Evolutionary conservation across 768 basidiomycete genomes (phyloP), one percentile per base, ranked within the genome.

Genomic region (Amanita jacksonii): DNA sequence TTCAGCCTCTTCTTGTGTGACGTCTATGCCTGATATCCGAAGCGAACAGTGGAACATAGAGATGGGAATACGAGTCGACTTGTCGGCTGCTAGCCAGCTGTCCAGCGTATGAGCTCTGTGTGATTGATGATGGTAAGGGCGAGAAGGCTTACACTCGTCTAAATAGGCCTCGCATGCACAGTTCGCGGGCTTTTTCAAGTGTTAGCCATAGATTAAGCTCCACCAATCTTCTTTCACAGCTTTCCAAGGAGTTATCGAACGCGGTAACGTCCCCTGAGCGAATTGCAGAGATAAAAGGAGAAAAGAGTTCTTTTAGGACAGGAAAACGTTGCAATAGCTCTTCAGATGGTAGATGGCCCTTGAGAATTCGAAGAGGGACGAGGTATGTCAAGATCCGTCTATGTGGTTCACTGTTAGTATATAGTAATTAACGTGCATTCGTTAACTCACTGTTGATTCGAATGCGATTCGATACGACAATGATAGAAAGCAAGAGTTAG

Each of bases 321-420:
- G 88, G 84, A 60, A 88, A 91, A 4, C 78, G 76, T 23, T 71
- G 52, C 51, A 94, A 65, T 16, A 98, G 72, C 45, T 72, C 73
- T 25, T 61, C 51, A 0, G 90, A 81, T 8, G 94, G 94, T 22
- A 96, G 72, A 49, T 87, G 81, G 3, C 94, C 96, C 47, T 79
- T 81, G 32, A 96, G 68, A 31, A 99, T 79, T 13, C 86, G 83
- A 10, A 98, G 71, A 0, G 94, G 91, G 42, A 98, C 78, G 27
- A 98, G 74, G 59, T 89, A 96, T 18, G 84, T 85, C 41, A 98
- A 66, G 45, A 97, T 92, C 8, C 93, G 82, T 57, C 92, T 97
- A 47, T 4, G 43, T 40, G 2, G 23, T 40, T 32, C 8, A 20
- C 35, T 8, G 42, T 50, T n/a, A 47, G 8, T 15, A 16, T 10